Conservation (phyloP, 1,139 yeast genomes). For the Meyerozyma elateridarum region DNA sequence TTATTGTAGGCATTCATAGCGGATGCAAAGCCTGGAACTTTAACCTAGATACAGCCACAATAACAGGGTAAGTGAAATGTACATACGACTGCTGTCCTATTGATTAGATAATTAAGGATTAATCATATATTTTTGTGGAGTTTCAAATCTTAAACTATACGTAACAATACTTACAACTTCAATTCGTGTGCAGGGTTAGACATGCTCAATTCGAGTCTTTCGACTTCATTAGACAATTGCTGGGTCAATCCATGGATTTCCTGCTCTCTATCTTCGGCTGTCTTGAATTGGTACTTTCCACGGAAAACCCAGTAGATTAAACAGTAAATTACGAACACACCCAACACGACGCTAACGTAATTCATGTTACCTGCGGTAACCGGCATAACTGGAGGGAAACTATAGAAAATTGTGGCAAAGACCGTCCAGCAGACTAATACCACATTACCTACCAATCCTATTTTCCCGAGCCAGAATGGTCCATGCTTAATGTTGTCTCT, state of each 20-base stretch:
- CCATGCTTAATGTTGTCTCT: conserved; percentile 34
- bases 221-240: conserved; percentile 24
- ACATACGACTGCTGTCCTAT: too few species aligned
- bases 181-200: conserved; percentile 10
- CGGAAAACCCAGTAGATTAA: conserved; percentile 34
- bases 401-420: conserved; percentile 38
- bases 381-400: conserved; percentile 44
- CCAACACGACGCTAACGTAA: conserved; percentile 40
- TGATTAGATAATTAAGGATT: too few species aligned
- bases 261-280: conserved; percentile 22
- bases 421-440: conserved; percentile 35
- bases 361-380: conserved; percentile 43
- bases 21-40: too few species aligned
- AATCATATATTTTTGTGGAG: too few species aligned
- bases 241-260: conserved; percentile 22
- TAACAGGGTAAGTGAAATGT: too few species aligned
- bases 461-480: conserved; percentile 47
- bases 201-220: conserved; percentile 21
- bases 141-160: too few species aligned
- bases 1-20: too few species aligned
- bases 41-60: too few species aligned
- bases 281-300: conserved; percentile 30
- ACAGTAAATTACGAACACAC: conserved; percentile 27
- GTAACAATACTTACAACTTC: too few species aligned
- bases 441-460: conserved; percentile 18